Evolutionary conservation across 805 yeast genomes (phyloP), one percentile per base, ranked within the genome.

Genomic region (Candida khao-thaluensis): DNA sequence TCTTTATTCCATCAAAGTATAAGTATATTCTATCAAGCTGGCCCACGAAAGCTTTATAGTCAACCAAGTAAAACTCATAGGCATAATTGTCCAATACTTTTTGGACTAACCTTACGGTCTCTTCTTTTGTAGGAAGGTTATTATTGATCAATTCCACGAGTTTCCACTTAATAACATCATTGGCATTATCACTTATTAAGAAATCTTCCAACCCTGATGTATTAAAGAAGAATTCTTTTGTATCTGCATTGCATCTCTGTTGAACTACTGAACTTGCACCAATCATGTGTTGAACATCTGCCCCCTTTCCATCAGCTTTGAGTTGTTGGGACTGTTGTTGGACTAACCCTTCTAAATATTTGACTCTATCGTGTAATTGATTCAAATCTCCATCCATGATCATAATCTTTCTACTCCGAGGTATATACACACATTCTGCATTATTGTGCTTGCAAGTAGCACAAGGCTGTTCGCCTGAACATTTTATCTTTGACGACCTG

Each of bases 381-480:
- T 64, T 57, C 45, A 67, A 51, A 22, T 67, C 72, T 38, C 64
- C 57, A 47, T 67, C 71, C 72, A 67, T 66, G 25, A 67, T 64
- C 27, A 67, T 65, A 21, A 67, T 62, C 46, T 67, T 67, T 27
- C 73, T 54, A 46, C 66, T 71, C 16, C 65, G 56, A 8, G 58
- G 42, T 3, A 71, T 70, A 43, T 67, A 67, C 3, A 54, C 46
- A 40, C 73, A 67, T 9, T 49, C 60, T 44, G 60, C 63, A 40
- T 55, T 58, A 33, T 56, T 56, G 34, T 54, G 48, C 33, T 58
- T 61, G 51, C 73, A 67, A 41, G 65, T 67, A 7, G 69, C 52
- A 39, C 73, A 67, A 12, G 72, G 73, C 34, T 54, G 56, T 30
- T 62, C 71, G 5, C 73, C 73, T 21, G 67, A 63, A 41, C 73